These are phyloP conservation scores for Magnaporthiopsis incrustans DNA, from an alignment of 2,329 filamentous ascomycete species.

Conservation along the genomic window DNA sequence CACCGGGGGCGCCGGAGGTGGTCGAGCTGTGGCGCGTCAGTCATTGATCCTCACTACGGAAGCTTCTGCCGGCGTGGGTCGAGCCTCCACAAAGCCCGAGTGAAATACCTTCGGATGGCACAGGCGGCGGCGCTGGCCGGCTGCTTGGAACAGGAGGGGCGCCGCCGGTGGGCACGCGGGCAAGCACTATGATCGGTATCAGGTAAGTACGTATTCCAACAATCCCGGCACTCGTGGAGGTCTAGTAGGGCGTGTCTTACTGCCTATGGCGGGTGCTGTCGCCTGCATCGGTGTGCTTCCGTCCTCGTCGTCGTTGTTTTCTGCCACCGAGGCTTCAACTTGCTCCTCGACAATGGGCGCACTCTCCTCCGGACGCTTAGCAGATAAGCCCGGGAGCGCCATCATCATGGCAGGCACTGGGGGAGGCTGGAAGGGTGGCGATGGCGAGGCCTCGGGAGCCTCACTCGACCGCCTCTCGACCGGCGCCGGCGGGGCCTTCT, in stretches of 20 bases:
- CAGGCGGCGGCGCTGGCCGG: conserved; percentile 47
- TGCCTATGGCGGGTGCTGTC: conserved; percentile 16
- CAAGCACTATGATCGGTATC: background rate
- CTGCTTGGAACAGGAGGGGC: conserved; percentile 40
- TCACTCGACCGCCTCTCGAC: conserved; percentile 34
- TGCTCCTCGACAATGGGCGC: conserved; percentile 39
- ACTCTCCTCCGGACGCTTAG: conserved; percentile 37
- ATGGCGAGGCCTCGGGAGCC: conserved; percentile 34
- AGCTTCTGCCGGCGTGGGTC: conserved; percentile 1
- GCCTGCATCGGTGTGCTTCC: conserved; percentile 22
- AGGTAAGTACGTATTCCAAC: background rate
- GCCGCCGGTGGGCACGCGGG: conserved; percentile 12
- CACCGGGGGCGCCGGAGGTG: conserved; percentile 42
- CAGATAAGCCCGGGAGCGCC: conserved; percentile 65
- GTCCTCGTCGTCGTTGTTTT: conserved; percentile 24
- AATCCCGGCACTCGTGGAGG: no score
- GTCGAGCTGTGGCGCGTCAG: conserved; percentile 44
- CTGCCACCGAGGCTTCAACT: conserved; percentile 9
- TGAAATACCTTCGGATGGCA: conserved; percentile 54
- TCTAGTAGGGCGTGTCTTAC: background rate
- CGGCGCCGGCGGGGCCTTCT: conserved; percentile 33
- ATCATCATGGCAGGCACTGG: conserved; percentile 55
- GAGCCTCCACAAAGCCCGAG: conserved; percentile 2
- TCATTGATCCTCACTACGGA: background rate
- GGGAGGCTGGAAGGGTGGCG: conserved; percentile 37